Conservation (phyloP, 106 monocot genomes). For the Allium fistulosum region DNA sequence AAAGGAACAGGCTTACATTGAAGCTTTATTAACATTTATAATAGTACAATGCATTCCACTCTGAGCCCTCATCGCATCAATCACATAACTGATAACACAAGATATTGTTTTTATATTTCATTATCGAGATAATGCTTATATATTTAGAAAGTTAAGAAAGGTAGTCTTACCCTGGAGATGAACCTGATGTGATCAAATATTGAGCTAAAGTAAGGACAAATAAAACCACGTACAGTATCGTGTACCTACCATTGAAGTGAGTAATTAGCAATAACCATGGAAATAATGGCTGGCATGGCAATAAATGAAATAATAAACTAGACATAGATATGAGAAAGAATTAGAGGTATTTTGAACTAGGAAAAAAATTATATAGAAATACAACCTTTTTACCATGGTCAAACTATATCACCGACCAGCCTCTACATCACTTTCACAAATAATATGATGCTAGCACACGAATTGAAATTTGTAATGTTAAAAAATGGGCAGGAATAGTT, state of each 20-base stretch:
- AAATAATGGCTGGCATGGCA: neutral
- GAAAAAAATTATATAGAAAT: neutral
- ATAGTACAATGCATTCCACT: slow-evolving; percentile 29
- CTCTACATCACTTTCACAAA: no score
- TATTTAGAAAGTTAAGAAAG: no score
- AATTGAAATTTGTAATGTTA: no score
- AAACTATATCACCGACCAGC: no score
- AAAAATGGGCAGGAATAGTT: no score
- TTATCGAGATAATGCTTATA: no score
- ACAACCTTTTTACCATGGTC: no score
- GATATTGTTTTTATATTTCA: no score
- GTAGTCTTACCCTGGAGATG: slow-evolving; percentile 76
- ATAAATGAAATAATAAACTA: neutral
- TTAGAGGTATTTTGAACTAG: neutral
- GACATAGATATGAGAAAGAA: neutral
- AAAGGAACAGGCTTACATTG: slow-evolving; percentile 42
- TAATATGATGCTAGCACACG: no score
- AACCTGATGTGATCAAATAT: slow-evolving; percentile 66
- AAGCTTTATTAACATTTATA: slow-evolving; percentile 23
- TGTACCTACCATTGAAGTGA: slow-evolving; percentile 44
- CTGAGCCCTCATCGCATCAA: slow-evolving; percentile 57
- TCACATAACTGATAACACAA: slow-evolving; percentile 44
- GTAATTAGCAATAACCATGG: neutral
- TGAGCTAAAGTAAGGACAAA: slow-evolving; percentile 52
- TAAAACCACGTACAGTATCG: slow-evolving; percentile 33